A percentile compares a stretch with the other conserved stretches of the same genome.
Evolutionary conservation across 257 asterid species (phyloP).

Genomic region (Solanum habrochaites): DNA sequence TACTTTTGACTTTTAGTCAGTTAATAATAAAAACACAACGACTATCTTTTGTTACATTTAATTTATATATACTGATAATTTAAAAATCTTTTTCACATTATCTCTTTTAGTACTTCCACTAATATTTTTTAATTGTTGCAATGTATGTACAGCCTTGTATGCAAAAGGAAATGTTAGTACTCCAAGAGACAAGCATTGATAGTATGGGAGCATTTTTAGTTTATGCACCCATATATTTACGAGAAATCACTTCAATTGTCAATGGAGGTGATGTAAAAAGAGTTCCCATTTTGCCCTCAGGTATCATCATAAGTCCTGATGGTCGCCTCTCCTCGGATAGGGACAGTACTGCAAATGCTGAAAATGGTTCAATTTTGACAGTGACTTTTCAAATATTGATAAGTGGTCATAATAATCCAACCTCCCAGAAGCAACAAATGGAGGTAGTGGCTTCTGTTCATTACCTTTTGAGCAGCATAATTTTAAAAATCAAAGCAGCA

Average conservation of each 20-base stretch:
- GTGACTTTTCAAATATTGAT: slow-evolving; percentile 39
- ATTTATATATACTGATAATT: background rate
- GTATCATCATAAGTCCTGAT: slow-evolving; percentile 44
- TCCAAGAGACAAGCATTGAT: slow-evolving; percentile 60
- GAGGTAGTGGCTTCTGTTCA: slow-evolving; percentile 38
- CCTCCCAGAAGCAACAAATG: slow-evolving; percentile 25
- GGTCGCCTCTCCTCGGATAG: slow-evolving; percentile 5
- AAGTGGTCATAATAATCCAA: background rate
- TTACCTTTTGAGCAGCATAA: slow-evolving; percentile 33
- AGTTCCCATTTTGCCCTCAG: slow-evolving; percentile 50
- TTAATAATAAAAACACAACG: background rate
- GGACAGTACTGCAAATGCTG: background rate
- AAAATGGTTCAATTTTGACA: slow-evolving; percentile 40
- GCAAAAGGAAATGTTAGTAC: slow-evolving; percentile 38
- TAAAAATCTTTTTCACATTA: background rate
- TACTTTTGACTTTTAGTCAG: background rate
- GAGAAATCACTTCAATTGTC: slow-evolving; percentile 3
- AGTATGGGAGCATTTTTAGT: slow-evolving; percentile 34
- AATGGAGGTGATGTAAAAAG: slow-evolving; percentile 23
- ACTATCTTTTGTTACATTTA: background rate
- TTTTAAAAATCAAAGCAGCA: slow-evolving; percentile 29
- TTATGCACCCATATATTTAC: slow-evolving; percentile 36
- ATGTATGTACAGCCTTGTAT: slow-evolving; percentile 28
- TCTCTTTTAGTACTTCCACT: background rate
- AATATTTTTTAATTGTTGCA: background rate